Evolutionary conservation across 2,329 filamentous ascomycete species (phyloP), one percentile per base, ranked within the genome.

Genomic region (Pseudohalonectria lignicola): DNA sequence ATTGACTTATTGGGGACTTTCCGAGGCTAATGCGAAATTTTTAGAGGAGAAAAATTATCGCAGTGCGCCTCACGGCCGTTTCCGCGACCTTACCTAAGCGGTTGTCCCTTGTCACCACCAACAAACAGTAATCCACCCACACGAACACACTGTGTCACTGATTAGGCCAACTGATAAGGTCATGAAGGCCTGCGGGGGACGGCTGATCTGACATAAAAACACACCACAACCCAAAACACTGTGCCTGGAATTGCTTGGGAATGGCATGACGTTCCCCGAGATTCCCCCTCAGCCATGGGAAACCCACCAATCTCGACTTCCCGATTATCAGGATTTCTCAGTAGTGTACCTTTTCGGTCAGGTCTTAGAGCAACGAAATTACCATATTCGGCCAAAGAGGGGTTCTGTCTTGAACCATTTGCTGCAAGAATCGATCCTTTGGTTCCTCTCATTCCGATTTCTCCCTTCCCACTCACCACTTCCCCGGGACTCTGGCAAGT

Each of bases 121-220:
- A 26, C 23, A 26, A 7, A 8, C 23, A 21, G 4, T 13, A 13
- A 21, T 13, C 31, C 16, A 34, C 31, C n/a, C 31, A 34, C n/a
- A 19, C 10, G 31, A 16, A 5, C 17, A 19, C 31, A 34, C 16
- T 11, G 10, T 19, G 31, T 34, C 31, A 19, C 19, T 17, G 20
- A 37, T 15, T 18, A 30, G 26, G 18, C 19, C 35, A 37, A 28
- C 28, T 37, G 28, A 37, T 37, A 37, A 37, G 28, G 35, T 20
- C 35, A 37, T 30, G 19, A 28, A 18, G 28, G 25, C 26, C 17
- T 18, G 32, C 32, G 10, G 21, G 18, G 15, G 32, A 34, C 32
- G 21, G 15, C 26, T 37, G 35, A 37, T 37, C 28, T 31, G 26
- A 31, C 35, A 17, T 8, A 34, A 34, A 34, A 34, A 19, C 31